Percentiles rank a stretch among this genome's conserved stretches.
Evolutionary conservation across 1,284 basidiomycete genomes (phyloP).

Genomic region (Austropuccinia psidii): DNA sequence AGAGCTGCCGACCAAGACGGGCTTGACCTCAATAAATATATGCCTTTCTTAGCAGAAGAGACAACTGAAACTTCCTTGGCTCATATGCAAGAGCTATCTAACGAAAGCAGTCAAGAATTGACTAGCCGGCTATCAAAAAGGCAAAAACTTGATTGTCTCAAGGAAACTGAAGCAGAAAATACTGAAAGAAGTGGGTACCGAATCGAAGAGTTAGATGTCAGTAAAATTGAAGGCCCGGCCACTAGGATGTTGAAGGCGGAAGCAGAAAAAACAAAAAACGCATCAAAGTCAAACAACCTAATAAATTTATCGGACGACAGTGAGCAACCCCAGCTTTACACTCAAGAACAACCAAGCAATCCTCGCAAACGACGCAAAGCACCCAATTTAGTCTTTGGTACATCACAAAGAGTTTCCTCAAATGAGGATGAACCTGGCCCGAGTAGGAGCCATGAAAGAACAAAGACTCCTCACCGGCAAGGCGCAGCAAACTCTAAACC

Average conservation of each 20-base stretch:
- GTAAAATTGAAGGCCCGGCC: slow-evolving; percentile 15
- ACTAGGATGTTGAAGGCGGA: slow-evolving; percentile 7
- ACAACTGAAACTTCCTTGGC: neutral
- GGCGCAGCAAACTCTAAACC: neutral
- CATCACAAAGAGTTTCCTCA: neutral
- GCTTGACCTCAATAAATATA: neutral
- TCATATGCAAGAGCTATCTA: neutral
- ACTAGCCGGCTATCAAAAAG: neutral
- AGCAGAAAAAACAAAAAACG: neutral
- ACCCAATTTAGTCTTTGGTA: no score
- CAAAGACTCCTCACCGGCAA: neutral
- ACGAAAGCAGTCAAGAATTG: neutral
- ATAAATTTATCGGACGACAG: neutral
- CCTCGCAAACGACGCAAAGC: neutral
- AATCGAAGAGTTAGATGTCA: slow-evolving; percentile 13
- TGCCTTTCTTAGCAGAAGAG: neutral
- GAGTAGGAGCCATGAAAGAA: neutral
- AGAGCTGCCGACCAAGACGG: slow-evolving; percentile 4
- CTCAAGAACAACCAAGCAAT: neutral
- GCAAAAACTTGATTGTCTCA: neutral
- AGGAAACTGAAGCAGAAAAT: no score
- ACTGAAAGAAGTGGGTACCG: neutral
- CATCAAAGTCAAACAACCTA: neutral
- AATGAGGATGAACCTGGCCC: neutral
- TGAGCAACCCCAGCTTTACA: neutral